These are phyloP conservation scores for Hanseniaspora osmophila DNA, from an alignment of 805 yeast species.

Conservation along the genomic window DNA sequence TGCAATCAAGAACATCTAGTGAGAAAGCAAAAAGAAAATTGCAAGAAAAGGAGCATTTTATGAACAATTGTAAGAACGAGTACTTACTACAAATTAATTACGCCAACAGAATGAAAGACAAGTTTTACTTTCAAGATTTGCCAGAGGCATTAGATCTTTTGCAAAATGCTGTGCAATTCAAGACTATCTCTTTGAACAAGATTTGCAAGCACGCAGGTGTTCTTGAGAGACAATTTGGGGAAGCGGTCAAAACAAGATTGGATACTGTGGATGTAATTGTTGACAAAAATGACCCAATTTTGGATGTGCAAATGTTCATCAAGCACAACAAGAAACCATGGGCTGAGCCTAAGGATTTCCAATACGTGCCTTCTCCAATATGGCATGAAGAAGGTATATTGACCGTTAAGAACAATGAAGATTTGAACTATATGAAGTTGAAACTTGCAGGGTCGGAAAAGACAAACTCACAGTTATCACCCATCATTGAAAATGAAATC, in stretches of 20 bases:
- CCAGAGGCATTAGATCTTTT: constrained; percentile 79
- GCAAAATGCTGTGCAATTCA: constrained; percentile 72
- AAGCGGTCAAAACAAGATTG: constrained; percentile 29
- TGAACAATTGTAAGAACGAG: constrained; percentile 78
- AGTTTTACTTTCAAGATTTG: constrained; percentile 79
- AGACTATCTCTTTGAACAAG: constrained; percentile 57
- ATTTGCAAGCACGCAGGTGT: constrained; percentile 39
- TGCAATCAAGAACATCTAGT: constrained; percentile 45
- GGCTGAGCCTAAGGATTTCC: constrained; percentile 78
- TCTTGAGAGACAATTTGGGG: constrained; percentile 44
- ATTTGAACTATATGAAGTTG: constrained; percentile 41
- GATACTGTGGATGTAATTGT: constrained; percentile 41
- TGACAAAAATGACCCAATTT: constrained; percentile 51
- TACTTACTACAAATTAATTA: constrained; percentile 70
- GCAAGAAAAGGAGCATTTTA: constrained; percentile 52
- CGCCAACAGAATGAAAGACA: constrained; percentile 85
- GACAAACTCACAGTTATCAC: constrained; percentile 17
- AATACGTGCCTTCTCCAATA: constrained; percentile 74
- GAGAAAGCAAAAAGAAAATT: constrained; percentile 33
- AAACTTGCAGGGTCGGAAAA: constrained; percentile 30
- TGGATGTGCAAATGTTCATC: constrained; percentile 82
- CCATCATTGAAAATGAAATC: constrained; percentile 18
- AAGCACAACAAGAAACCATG: constrained; percentile 69
- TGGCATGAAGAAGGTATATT: constrained; percentile 94
- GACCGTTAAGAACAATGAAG: constrained; percentile 42